Evolutionary conservation across 352 stramenopile genomes (phyloP), one percentile per base, ranked within the genome.

Genomic region (Phytophthora europaea): DNA sequence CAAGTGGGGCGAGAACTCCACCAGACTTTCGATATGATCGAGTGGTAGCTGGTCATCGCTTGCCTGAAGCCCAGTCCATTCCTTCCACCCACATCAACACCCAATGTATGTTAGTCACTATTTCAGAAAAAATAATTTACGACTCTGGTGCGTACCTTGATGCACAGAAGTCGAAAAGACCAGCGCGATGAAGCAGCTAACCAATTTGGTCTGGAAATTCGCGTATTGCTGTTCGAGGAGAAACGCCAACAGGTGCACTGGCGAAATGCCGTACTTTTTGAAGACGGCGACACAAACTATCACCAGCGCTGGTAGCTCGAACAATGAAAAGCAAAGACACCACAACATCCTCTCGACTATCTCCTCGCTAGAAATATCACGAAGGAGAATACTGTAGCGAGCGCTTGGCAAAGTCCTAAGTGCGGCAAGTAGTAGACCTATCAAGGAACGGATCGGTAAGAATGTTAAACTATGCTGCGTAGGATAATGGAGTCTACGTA

Each of bases 171-270:
- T 62, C 43, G 20, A 70, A 34, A 79, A 65, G 50, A 60, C 43
- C 4, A 72, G 13, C 18, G 47, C 26, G 50, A 84, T 57, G 38
- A 79, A 69, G 40, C 62, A 72, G 16, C 45, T 73, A 12, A 66
- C 54, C 6, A 84, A 62, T 56, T 82, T 80, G 10, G 62, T 72
- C 34, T 76, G 64, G 26, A 80, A 73, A 53, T 62, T 73, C 38
- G 68, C 64, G 34, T 63, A 80, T 54, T 86, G 78, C 48, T 70
- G 73, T 59, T 84, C 76, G 36, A 86, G 52, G 45, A 86, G 66
- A 51, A 86, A 86, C 5, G 64, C 58, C 57, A 86, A 61, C 47
- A 81, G 33, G 6, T 75, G 66, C 53, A 72, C 16, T 18, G 71
- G 52, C 22, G 61, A 72, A 22, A 84, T 58, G 0, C 73, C 70